Evolutionary conservation across 306 rosid genomes (phyloP).

Genomic region (Quercus aquifolioides): DNA sequence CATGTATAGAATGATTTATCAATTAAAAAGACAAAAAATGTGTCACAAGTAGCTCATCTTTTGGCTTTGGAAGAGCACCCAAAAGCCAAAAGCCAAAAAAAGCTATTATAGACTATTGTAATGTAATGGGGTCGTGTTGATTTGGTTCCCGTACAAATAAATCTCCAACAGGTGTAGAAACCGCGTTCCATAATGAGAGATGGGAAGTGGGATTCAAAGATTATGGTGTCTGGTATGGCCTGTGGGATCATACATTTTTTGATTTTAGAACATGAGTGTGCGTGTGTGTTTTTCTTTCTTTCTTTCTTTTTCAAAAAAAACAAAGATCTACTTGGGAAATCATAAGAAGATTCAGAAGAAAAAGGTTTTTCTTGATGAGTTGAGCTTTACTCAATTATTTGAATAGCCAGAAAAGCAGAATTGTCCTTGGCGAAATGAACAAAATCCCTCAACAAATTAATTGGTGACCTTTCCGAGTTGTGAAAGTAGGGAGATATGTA

Average conservation of each 20-base stretch:
- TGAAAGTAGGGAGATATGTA: not conserved
- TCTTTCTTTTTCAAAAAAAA: not conserved
- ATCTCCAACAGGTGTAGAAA: not conserved
- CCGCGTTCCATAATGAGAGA: conserved; percentile 5
- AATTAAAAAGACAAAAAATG: not conserved
- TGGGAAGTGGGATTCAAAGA: not conserved
- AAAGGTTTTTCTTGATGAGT: not conserved
- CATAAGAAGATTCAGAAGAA: not conserved
- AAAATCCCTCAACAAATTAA: not conserved
- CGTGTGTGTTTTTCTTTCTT: not conserved
- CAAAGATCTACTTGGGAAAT: not conserved
- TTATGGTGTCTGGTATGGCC: not conserved
- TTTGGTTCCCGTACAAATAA: not conserved
- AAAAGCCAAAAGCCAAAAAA: not conserved
- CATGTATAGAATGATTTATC: not conserved
- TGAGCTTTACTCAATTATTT: not conserved
- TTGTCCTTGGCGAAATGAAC: conserved; percentile 20
- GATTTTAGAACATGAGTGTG: not conserved
- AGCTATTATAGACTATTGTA: not conserved
- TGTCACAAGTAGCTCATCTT: not conserved
- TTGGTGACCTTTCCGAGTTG: not conserved
- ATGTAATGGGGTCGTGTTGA: not conserved
- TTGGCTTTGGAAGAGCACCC: not conserved
- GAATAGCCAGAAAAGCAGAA: not conserved
- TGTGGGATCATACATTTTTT: not conserved